These are phyloP conservation scores for Elsinoe australis DNA, from an alignment of 2,329 filamentous ascomycete species.

Conservation along the genomic window DNA sequence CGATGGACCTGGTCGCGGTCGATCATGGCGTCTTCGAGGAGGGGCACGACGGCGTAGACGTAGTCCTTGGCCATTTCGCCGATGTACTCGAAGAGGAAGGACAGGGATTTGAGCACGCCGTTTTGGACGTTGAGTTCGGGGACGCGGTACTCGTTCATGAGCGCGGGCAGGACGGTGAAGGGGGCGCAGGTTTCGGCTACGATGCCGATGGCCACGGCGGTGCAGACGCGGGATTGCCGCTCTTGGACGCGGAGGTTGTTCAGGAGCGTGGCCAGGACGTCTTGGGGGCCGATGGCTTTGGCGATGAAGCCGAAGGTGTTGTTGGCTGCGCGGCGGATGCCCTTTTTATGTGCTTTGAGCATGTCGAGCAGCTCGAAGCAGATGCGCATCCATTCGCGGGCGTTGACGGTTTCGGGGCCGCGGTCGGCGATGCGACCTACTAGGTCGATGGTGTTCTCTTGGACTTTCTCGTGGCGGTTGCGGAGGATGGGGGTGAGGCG, in stretches of 20 bases:
- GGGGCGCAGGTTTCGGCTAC: constrained; percentile 97
- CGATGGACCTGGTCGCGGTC: constrained; percentile 97
- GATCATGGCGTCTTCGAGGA: constrained; percentile 93
- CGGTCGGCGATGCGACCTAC: constrained; percentile 97
- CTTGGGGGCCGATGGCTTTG: constrained; percentile 96
- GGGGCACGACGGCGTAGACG: constrained; percentile 91
- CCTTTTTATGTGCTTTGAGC: constrained; percentile 99
- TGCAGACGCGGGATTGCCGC: constrained; percentile 96
- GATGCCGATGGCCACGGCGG: constrained; percentile 95
- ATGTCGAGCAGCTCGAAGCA: constrained; percentile 98
- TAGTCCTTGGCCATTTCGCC: constrained; percentile 99
- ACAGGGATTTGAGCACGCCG: constrained; percentile 91
- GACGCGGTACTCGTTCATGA: constrained; percentile 99
- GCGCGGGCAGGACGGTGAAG: constrained; percentile 93
- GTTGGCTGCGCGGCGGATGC: constrained; percentile 94
- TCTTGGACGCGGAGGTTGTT: constrained; percentile 97
- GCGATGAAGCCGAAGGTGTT: constrained; percentile 99
- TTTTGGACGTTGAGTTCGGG: constrained; percentile 98
- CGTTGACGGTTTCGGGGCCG: constrained; percentile 91
- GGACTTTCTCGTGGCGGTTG: constrained; percentile 97
- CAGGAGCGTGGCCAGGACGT: constrained; percentile 87
- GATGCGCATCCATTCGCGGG: constrained; percentile 98
- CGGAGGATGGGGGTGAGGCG: constrained; percentile 95
- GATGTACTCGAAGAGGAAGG: constrained; percentile 98
- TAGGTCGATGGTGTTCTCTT: constrained; percentile 97